Base-by-base conservation (phyloP, 805 yeast genomes). In the Torulaspora delbrueckii region DNA sequence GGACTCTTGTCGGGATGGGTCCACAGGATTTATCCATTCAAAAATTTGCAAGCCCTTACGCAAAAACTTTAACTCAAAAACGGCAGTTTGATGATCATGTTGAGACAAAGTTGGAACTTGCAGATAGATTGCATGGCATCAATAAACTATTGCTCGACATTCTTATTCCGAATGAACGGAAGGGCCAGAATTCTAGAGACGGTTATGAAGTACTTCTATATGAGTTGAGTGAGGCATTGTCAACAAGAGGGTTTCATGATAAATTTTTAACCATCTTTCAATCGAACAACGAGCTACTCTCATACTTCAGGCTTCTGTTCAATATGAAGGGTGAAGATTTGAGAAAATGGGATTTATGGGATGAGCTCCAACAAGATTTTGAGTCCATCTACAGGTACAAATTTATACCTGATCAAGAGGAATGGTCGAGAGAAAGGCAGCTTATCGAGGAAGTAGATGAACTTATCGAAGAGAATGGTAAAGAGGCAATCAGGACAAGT, bases 1-100 rank as follows among this genome's bases (percentile, higher is more conserved):
- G 67, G 66, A 42, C 53, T 13, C 40, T 58, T 7, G 62, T 63
- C 2, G 68, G 68, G 3, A 38, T 60, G 47, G 68, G 68, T 4
- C 64, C 66, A 7, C 68, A 64, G 46, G 64, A 64, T 47, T 33
- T 51, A 12, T 46, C 57, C 2, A 32, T 62, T 1, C 47, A 52
- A 8, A 23, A 48, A 9, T 14, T 43, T 22, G 46, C 53, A 3
- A 54, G 60, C 38, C 50, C 58, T 6, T 34, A 63, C 12, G 65
- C 56, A 1, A 53, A 54, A 31, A 62, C 56, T 50, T 44, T 64
- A 19, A 47, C 64, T 1, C 61, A 58, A 36, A 62, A 58, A 49
- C 55, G 52, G 41, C 60, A 62, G 24, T 13, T 54, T 12, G 65
- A 63, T 16, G 45, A 45, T n/a, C 68, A 64, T 50, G 41, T 48